Percentiles rank a stretch among this genome's conserved stretches.
phyloP scores from a whole-genome alignment of 371 early-diverging fungal genomes.

The Dentiscutata heterogama region DNA sequence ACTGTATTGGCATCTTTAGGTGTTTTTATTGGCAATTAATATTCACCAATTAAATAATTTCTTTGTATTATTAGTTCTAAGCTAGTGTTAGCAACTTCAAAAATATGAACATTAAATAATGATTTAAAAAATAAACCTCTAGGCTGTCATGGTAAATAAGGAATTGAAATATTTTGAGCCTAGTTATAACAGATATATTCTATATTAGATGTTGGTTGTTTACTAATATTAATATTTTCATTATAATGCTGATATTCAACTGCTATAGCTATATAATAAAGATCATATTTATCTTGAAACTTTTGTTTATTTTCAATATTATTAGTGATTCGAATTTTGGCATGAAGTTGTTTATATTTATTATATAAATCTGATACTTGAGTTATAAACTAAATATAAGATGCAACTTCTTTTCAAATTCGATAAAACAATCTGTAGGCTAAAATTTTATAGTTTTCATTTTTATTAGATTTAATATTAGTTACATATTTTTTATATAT shows the following conservation, averaged over 20 bases:
- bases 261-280: neutral
- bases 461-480: neutral
- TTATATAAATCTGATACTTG: too few species aligned
- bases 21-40: neutral
- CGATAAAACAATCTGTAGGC: neutral
- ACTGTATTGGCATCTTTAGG: neutral
- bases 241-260: neutral
- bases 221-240: neutral
- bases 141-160: neutral
- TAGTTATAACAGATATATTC: neutral
- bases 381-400: neutral
- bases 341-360: neutral
- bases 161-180: neutral
- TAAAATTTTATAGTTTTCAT: neutral
- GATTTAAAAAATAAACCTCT: neutral
- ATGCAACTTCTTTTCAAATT: neutral
- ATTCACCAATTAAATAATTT: too few species aligned
- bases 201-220: neutral
- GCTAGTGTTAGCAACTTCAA: neutral
- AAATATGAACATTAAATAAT: neutral
- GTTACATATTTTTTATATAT: neutral
- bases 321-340: neutral
- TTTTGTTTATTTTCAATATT: neutral
- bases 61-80: neutral
- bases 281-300: neutral